Evolutionary conservation across 371 early-diverging fungal species (phyloP), one percentile per base, ranked within the genome.

Genomic region (Mortierella sp.): DNA sequence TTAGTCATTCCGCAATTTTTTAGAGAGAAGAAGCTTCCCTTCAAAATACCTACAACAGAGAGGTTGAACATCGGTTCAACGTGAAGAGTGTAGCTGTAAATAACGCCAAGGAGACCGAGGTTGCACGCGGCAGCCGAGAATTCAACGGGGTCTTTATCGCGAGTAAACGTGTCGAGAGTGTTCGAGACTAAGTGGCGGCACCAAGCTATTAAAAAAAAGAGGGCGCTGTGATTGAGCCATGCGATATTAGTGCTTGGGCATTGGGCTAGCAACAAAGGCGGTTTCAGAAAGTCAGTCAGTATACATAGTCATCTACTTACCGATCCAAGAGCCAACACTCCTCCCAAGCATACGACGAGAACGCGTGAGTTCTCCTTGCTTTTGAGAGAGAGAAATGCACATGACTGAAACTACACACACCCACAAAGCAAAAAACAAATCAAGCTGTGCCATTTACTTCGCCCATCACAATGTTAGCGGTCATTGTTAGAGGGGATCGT

Each of bases 101-200:
- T 79, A 18, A 85, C 43, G 1, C 85, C 85, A 6, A 85, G 72
- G 7, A 85, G 71, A 54, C 85, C 85, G 32, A 85, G 74, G 58
- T 73, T 85, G 76, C 83, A 44, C 5, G 72, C 35, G 3, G 86
- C 86, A 11, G 83, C 86, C 16, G 71, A 60, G 58, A 85, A 83
- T 51, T 85, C 86, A 46, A 51, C 32, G 3, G 74, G 79, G 24
- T 84, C 51, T 8, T 46, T 83, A 27, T 75, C 84, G 2, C 71
- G 79, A 2, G 60, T 68, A n/a, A 85, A 85, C 4, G 83, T 79
- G 58, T 73, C 80, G 27, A 79, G 24, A 56, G 75, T 14, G 79
- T 79, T 24, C 80, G 75, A 2, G 80, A 24, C 21, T 75, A 68
- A 24, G 75, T 65, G 32, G 44, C 73, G 7, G 80, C 83, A 18